Percentiles rank a stretch among this genome's conserved stretches.
Evolutionary conservation across 1,284 basidiomycete species (phyloP).

Genomic region (Melampsora americana): DNA sequence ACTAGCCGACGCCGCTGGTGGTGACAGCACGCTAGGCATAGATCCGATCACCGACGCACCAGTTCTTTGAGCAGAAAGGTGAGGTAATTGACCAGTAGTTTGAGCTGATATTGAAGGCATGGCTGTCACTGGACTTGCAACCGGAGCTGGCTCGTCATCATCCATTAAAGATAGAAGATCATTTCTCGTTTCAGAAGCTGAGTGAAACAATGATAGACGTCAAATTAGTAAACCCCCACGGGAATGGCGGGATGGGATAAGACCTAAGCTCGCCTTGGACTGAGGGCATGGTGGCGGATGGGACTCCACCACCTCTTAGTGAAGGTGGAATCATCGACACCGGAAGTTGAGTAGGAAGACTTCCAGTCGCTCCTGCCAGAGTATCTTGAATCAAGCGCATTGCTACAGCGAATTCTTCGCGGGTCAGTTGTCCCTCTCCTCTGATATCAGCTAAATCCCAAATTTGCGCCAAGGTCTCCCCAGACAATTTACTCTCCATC

Average conservation of each 20-base stretch:
- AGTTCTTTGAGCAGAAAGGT: slow-evolving; percentile 17
- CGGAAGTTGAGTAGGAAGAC: slow-evolving; percentile 72
- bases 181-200: slow-evolving; percentile 53
- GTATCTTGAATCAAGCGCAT: slow-evolving; percentile 90
- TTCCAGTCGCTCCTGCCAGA: slow-evolving; percentile 68
- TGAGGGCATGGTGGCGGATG: slow-evolving; percentile 34
- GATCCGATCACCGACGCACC: slow-evolving; percentile 44
- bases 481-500: slow-evolving; percentile 82
- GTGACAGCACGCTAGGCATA: slow-evolving; percentile 44
- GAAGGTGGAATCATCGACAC: slow-evolving; percentile 74
- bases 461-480: slow-evolving; percentile 78
- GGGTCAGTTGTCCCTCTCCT: slow-evolving; percentile 78
- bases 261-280: slow-evolving; percentile 45
- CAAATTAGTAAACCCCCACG: slow-evolving; percentile 34
- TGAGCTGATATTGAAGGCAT: slow-evolving; percentile 44
- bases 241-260: slow-evolving; percentile 48
- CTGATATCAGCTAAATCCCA: slow-evolving; percentile 95
- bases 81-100: slow-evolving; percentile 8
- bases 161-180: slow-evolving; percentile 61
- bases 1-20: background rate
- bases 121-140: slow-evolving; percentile 49
- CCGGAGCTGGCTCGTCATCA: slow-evolving; percentile 65
- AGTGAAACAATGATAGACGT: slow-evolving; percentile 54
- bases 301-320: slow-evolving; percentile 57
- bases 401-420: slow-evolving; percentile 93